Percentiles rank a stretch among this genome's conserved stretches.
Conservation (phyloP, 306 rosid species). For the Spatholobus suberectus region DNA sequence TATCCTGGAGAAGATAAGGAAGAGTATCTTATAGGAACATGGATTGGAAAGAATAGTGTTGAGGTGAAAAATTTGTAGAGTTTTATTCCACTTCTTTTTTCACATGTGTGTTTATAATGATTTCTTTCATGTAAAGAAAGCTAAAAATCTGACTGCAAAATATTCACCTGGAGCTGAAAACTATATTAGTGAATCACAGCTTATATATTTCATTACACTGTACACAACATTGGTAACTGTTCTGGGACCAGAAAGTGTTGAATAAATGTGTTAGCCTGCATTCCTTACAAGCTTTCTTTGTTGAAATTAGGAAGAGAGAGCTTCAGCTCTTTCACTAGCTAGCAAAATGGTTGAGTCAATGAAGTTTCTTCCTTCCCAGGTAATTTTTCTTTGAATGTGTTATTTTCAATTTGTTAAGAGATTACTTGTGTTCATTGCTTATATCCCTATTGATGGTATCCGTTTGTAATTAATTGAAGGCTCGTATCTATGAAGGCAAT, state of each 20-base stretch:
- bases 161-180: constrained; percentile 22
- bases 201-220: constrained; percentile 15
- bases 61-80: constrained; percentile 68
- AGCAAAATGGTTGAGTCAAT: constrained; percentile 88
- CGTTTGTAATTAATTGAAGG: constrained; percentile 57
- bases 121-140: constrained; percentile 4
- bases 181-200: constrained; percentile 14
- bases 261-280: constrained; percentile 33
- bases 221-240: constrained; percentile 28
- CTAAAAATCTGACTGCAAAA: constrained; percentile 22
- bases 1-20: constrained; percentile 96
- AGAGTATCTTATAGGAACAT: constrained; percentile 84
- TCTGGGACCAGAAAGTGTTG: constrained; percentile 34
- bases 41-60: constrained; percentile 90
- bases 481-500: constrained; percentile 85
- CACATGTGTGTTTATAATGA: not conserved
- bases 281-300: constrained; percentile 40
- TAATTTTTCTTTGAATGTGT: constrained; percentile 45
- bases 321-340: constrained; percentile 71
- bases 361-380: constrained; percentile 87
- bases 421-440: constrained; percentile 22
- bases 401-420: constrained; percentile 33
- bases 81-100: constrained; percentile 34
- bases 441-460: constrained; percentile 50
- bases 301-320: constrained; percentile 81